Conservation (phyloP, 371 early-diverging fungal species). For the Batkoa obscura region DNA sequence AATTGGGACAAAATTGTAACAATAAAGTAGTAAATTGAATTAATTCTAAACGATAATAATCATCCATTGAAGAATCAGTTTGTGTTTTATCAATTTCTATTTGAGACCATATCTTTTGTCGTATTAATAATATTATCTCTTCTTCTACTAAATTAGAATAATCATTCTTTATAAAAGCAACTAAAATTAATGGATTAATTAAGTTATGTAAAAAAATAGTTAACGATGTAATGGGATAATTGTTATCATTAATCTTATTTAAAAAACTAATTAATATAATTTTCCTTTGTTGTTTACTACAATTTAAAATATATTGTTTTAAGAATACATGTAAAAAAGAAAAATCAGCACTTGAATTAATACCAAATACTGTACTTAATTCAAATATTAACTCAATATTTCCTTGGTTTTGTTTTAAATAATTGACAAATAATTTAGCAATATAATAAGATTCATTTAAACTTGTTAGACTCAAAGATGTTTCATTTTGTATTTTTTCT, state of each 20-base stretch:
- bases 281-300: too few species aligned
- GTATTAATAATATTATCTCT: constrained; percentile 42
- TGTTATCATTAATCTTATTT: too few species aligned
- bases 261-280: too few species aligned
- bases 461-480: background rate
- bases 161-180: constrained; percentile 23
- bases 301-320: too few species aligned
- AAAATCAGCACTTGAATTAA: too few species aligned
- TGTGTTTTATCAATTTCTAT: constrained; percentile 26
- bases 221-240: too few species aligned
- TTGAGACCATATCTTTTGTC: constrained; percentile 49
- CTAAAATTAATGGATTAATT: constrained; percentile 59
- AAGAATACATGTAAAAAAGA: too few species aligned
- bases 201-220: constrained; percentile 9
- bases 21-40: constrained; percentile 81
- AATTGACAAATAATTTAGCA: too few species aligned
- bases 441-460: background rate
- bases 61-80: constrained; percentile 34
- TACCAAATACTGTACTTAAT: too few species aligned
- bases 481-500: constrained; percentile 10
- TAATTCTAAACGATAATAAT: constrained; percentile 67
- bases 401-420: too few species aligned
- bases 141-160: constrained; percentile 34
- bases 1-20: constrained; percentile 56
- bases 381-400: too few species aligned